phyloP scores from a whole-genome alignment of 129 eudicot species.

The Flaveria linearis region DNA sequence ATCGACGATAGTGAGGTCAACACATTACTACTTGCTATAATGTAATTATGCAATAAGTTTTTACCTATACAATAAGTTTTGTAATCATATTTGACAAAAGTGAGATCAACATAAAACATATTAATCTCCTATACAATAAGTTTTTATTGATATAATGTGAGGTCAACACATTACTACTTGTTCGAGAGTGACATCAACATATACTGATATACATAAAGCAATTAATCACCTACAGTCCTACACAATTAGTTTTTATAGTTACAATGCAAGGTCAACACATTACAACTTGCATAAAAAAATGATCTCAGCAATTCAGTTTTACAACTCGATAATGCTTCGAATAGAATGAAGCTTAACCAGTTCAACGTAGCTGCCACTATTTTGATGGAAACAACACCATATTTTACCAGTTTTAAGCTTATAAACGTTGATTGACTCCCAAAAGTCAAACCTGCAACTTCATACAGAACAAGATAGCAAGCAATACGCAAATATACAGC shows the following conservation, averaged over 20 bases:
- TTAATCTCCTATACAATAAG: neutral
- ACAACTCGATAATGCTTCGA: neutral
- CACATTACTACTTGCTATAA: too few species aligned
- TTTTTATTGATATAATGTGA: neutral
- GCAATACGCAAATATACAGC: neutral
- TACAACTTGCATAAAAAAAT: neutral
- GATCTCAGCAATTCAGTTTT: neutral
- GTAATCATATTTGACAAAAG: too few species aligned
- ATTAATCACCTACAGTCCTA: neutral
- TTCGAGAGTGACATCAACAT: too few species aligned
- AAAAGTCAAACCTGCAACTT: constrained; percentile 15
- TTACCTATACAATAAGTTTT: too few species aligned
- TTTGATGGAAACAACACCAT: neutral
- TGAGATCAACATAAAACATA: neutral
- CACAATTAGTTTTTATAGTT: neutral
- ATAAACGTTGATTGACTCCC: neutral
- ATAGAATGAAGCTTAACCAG: neutral
- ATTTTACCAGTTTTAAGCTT: neutral
- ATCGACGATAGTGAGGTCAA: neutral
- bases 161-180: neutral
- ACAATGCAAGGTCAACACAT: neutral
- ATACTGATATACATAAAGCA: neutral
- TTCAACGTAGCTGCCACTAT: neutral
- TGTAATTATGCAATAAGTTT: too few species aligned
- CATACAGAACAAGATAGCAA: neutral